Evolutionary conservation across 2,329 filamentous ascomycete species (phyloP), one percentile per base, ranked within the genome.

Genomic region (Fusarium sp.): DNA sequence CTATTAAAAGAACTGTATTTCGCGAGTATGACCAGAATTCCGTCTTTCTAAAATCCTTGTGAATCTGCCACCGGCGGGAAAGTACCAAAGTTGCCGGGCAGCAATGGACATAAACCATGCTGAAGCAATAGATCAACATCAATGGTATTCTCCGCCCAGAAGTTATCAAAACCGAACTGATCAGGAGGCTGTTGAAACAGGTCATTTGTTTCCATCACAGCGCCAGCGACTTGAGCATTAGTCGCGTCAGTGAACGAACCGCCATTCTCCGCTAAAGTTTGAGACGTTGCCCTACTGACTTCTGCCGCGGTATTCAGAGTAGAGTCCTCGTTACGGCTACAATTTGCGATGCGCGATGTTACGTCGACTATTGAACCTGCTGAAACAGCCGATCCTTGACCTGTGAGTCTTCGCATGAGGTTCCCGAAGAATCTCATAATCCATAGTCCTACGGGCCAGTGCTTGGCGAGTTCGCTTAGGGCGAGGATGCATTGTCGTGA

Each of bases 401-500:
- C 61, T 13, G 65, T 73, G 12, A 76, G 61, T 24, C 66, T 62
- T 34, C 63, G 44, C 48, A 76, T 62, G 10, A 76, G 66, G 5
- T 75, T 76, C 1, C 63, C 62, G n/a, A 76, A 76, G 13, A 74
- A 58, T 10, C 62, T 73, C 3, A 68, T 51, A 8, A 77, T 72
- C 74, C 74, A 75, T 22, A 75, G 24, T 3, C 74, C 72, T 3
- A 76, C 73, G 1, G 74, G 74, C 74, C 74, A 76, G 1, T 52
- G 39, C 1, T 77, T 76, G 14, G 74, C 61, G 8, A 76, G 48
- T 14, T 76, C 74, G 0, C 66, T 62, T 4, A 76, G 44, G 1
- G 74, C 74, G 5, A 76, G 62, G 8, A 76, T 76, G n/a, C 74
- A 76, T 45, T 76, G 74, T 0, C 74, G 70, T 8, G 74, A 75